Conservation (phyloP, 345 rosid species). For the Eucalyptus urophylla region DNA sequence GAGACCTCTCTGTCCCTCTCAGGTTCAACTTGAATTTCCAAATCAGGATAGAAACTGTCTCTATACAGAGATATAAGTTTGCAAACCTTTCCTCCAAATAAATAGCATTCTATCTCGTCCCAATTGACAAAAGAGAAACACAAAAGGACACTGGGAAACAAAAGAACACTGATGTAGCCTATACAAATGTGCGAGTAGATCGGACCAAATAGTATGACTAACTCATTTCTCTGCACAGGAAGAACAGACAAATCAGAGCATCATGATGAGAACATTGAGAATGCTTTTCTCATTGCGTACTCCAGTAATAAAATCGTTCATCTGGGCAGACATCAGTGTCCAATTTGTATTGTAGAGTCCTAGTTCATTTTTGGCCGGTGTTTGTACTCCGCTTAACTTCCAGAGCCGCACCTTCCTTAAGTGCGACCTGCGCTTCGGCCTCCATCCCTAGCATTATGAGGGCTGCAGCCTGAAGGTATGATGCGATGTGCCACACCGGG, state of each 20-base stretch:
- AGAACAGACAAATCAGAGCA: not conserved
- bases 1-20: not conserved
- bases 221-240: not conserved
- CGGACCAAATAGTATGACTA: not conserved
- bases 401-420: constrained; percentile 61
- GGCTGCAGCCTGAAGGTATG: constrained; percentile 84
- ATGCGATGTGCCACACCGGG: constrained; percentile 79
- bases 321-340: not conserved
- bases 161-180: not conserved
- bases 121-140: not conserved
- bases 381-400: constrained; percentile 38
- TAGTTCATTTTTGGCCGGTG: not conserved
- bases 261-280: not conserved
- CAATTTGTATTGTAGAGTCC: not conserved
- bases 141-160: not conserved
- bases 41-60: not conserved
- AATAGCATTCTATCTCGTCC: not conserved
- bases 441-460: constrained; percentile 51
- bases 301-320: not conserved
- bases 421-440: constrained; percentile 59
- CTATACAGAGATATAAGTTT: constrained; percentile 9
- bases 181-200: not conserved
- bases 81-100: not conserved
- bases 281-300: not conserved
- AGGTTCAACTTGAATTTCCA: not conserved